Evolutionary conservation across 2,329 filamentous ascomycete genomes (phyloP), one percentile per base, ranked within the genome.

Genomic region (Aspergillus sp.): DNA sequence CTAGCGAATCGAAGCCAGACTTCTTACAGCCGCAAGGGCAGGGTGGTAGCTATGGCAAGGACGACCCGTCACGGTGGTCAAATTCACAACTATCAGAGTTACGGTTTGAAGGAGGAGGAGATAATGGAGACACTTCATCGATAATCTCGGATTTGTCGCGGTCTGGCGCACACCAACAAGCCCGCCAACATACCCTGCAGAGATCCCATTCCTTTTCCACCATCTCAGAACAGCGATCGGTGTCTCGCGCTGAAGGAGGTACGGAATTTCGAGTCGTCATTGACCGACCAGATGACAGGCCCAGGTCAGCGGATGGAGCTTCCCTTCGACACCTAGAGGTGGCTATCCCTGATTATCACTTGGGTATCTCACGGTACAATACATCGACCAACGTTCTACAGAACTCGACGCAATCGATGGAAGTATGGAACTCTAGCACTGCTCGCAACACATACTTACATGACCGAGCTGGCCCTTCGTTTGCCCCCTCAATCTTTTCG

Each of bases 281-380:
- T 70, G 90, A 92, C 55, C 85, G 91, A 64, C 86, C 91, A 9
- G 82, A 84, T 49, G 85, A 86, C 31, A 84, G 86, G 56, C 85
- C 88, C 28, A 89, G 84, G 72, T 89, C 87, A 5, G 83, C 86
- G 64, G 87, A 89, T 71, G 85, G 86, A 68, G 71, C 67, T 66
- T 76, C 77, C n/a, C 74, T 81, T 45, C 87, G 86, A 13, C 79
- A 87, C 41, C 81, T 96, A 54, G 86, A 93, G 68, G 85, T 94
- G 48, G 83, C 88, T 23, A 96, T 97, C 54, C 93, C 93, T 41
- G 89, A 91, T 60, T 96, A 93, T 83, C 89, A 89, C 66, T 81
- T 97, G 60, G 93, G 93, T 13, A 91, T 89, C 1, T 92, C 92
- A 19, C 87, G 88, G 61, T 96, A 97, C 76, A 94, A 90, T 65